These are phyloP conservation scores for Volvox africanus DNA, from an alignment of 139 green algal genomes.

Conservation along the genomic window DNA sequence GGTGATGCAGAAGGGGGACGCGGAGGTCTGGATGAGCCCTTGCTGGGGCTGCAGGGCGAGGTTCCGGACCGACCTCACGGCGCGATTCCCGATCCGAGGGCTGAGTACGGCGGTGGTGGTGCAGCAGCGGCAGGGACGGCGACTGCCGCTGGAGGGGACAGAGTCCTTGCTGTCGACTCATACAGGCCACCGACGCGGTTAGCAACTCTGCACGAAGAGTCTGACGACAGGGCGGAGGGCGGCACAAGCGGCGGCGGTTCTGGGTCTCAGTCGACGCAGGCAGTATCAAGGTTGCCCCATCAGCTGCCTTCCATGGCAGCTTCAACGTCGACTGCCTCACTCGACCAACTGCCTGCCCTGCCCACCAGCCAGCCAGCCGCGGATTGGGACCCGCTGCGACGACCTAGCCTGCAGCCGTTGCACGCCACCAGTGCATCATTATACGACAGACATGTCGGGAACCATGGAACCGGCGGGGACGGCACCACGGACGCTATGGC, in stretches of 20 bases:
- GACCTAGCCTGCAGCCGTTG: too few relatives aligned
- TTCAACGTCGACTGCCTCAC: neutral
- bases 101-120: conserved; percentile 1
- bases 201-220: conserved; percentile 10
- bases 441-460: neutral
- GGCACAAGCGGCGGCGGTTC: neutral
- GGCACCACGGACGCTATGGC: neutral
- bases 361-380: neutral
- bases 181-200: conserved; percentile 24
- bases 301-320: neutral
- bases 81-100: neutral
- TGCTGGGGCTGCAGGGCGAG: neutral
- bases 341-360: neutral
- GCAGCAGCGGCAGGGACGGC: neutral
- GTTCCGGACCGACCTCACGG: neutral
- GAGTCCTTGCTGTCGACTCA: neutral
- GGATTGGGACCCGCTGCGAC: neutral
- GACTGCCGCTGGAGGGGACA: neutral
- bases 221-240: neutral
- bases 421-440: neutral
- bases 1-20: neutral
- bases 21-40: neutral
- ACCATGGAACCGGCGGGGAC: too few relatives aligned
- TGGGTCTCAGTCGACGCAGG: neutral
- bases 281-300: neutral